Evolutionary conservation across 1,284 basidiomycete genomes (phyloP), one percentile per base, ranked within the genome.

Genomic region (Irpex sp.): DNA sequence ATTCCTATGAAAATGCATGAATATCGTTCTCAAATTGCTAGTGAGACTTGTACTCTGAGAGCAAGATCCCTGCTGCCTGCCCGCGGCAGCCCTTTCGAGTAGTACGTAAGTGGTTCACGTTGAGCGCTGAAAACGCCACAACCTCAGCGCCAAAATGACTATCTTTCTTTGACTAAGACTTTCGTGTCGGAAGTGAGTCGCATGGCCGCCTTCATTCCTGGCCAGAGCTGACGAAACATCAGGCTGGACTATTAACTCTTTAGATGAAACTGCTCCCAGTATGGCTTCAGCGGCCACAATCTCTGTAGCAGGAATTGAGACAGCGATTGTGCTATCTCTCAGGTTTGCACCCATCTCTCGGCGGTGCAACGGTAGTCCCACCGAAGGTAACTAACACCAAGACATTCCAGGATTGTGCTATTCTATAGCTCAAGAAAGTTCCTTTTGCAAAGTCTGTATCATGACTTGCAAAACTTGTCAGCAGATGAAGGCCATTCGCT

Each of bases 381-480:
- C 26, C 26, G 26, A 26, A 26, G 26, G 26, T 26, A 26, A 26
- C 26, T 26, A 26, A 26, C 26, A 19, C 49, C 49, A 50, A 21
- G 11, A 15, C 26, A 11, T 6, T 21, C 9, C 61, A 87, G 86
- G 66, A 65, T 73, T 35, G 71, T 68, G 0, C 63, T 87, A 33
- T 88, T 87, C 70, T 74, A 80, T 58, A 77, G 80, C 17, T 87
- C 84, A 65, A 80, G 85, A 57, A 77, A 79, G 63, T 86, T 83
- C 64, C 76, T 89, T 43, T 74, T 85, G 2, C 76, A 76, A 43
- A 80, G 77, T 56, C 75, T 89, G 0, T 88, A 87, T 71, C 79
- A 82, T 57, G 83, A 88, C 69, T 75, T 90, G 4, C 81, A 80
- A 59, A 69, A 73, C 54, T 66, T 75, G 57, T 81, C 65, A 68